Conservation (phyloP, 164 flowering plant species). For the Nymphaea thermarum region DNA sequence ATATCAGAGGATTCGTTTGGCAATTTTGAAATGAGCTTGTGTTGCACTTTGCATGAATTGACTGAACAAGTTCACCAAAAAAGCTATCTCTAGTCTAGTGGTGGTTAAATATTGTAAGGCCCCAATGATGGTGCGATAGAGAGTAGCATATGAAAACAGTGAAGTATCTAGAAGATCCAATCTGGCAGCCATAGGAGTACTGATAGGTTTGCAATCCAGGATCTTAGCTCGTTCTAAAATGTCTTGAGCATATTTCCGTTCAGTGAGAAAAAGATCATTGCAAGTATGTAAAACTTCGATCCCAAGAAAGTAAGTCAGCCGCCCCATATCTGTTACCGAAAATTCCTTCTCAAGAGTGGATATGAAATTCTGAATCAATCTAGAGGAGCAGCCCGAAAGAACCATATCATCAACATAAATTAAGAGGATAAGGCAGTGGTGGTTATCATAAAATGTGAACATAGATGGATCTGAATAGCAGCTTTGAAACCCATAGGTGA, state of each 20-base stretch:
- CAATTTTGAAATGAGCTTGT: neutral
- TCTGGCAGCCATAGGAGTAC: neutral
- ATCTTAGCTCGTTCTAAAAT: neutral
- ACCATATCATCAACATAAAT: constrained; percentile 4
- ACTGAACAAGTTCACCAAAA: neutral
- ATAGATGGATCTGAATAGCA: neutral
- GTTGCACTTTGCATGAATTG: constrained; percentile 1
- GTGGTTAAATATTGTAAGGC: neutral
- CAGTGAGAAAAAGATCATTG: neutral
- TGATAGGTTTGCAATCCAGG: neutral
- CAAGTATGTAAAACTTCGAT: neutral
- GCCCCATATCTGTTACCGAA: constrained; percentile 1
- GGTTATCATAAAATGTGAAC: neutral
- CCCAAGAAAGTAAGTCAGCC: neutral
- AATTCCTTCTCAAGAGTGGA: neutral
- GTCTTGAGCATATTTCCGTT: neutral
- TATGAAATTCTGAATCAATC: neutral
- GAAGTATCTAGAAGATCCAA: neutral
- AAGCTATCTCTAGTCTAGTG: neutral
- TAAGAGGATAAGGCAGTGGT: neutral
- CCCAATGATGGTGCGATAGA: neutral
- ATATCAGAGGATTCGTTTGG: neutral
- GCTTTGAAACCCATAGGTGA: no score
- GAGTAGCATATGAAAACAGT: neutral
- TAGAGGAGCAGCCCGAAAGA: neutral